Evolutionary conservation across 2,329 filamentous ascomycete species (phyloP), one percentile per base, ranked within the genome.

Genomic region (Harringtonia lauricola): DNA sequence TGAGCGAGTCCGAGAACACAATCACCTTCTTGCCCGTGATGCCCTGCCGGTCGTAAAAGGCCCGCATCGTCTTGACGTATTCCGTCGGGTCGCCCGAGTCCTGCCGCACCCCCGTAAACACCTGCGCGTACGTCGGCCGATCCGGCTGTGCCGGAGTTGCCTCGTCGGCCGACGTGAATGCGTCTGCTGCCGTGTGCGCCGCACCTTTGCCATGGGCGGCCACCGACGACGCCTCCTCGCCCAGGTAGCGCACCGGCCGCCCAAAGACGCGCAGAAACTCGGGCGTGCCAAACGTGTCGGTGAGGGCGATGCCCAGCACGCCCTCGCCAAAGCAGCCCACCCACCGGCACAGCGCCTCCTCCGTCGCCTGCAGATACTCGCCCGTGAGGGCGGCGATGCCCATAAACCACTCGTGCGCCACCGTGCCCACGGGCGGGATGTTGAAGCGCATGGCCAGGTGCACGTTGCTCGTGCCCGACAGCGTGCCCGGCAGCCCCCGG

Each of bases 321-420:
- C 73, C 86, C 57, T 83, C 79, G 4, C 92, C 92, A 58, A 95
- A 98, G 48, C 86, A 94, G 42, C 81, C 80, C 29, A 94, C 76
- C 92, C 92, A 98, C 59, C 94, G 87, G 46, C 79, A 72, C 52
- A 98, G 67, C 0, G 87, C 89, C 50, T 82, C 74, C 60, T 94
- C 87, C 31, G 89, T 94, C 3, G 92, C 89, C 49, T 75, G 71
- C 53, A 79, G 74, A 59, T 98, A 98, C 63, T 95, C 77, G 49
- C 86, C 74, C 5, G 83, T 86, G 53, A 95, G 87, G 33, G 92
- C 89, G 1, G 92, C 92, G 49, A 94, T 90, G 35, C 87, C 89
- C 92, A 98, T 98, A 68, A 95, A 96, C 92, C 92, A 98, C 65
- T 98, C 92, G 58, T 98, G 92, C 1, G 92, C 92, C 2, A 79